Base-by-base conservation (phyloP, 805 yeast species). In the Wickerhamomyces mucosus region DNA sequence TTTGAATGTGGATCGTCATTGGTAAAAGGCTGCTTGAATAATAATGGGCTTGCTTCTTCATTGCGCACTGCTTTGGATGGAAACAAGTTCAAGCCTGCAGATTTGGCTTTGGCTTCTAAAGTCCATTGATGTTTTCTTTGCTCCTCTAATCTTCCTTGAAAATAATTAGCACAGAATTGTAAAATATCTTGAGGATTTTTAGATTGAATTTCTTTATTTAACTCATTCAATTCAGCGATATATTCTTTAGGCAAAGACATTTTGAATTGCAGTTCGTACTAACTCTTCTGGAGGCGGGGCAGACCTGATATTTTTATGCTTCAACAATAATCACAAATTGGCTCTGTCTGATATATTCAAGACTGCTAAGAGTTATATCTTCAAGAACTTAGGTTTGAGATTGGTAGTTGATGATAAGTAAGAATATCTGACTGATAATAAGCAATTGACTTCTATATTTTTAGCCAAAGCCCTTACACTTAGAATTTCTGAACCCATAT, bases 131-230 rank as follows among this genome's bases (percentile, higher is more conserved):
- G 64, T 18, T 61, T 48, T 48, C 82, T 65, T 48, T 78, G 82
- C 19, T 67, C 65, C 42, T 74, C 76, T 37, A 81, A 58, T 37
- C 77, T 70, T 29, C 63, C 53, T 48, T 69, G 70, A 60, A 82
- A 82, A 55, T 77, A 78, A 54, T 75, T 70, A 34, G 82, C 78
- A 46, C 88, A 78, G 57, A 80, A 82, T 48, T 81, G 86, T 36
- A 82, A 52, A 10, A 81, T 60, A 48, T 81, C 89, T 11, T 61
- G 49, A 2, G 94, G 94, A 43, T 76, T 70, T 30, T 65, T 61
- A 27, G 53, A 51, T 28, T 60, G 59, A 32, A 72, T 52, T 48
- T 75, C 80, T 48, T 64, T 68, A 52, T 75, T 78, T 50, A 79
- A 73, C 39, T 65, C 72, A 44, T 69, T 68, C 52, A 80, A 63